These are phyloP conservation scores for Trichoderma sp. DNA, from an alignment of 2,329 filamentous ascomycete genomes.

Conservation along the genomic window DNA sequence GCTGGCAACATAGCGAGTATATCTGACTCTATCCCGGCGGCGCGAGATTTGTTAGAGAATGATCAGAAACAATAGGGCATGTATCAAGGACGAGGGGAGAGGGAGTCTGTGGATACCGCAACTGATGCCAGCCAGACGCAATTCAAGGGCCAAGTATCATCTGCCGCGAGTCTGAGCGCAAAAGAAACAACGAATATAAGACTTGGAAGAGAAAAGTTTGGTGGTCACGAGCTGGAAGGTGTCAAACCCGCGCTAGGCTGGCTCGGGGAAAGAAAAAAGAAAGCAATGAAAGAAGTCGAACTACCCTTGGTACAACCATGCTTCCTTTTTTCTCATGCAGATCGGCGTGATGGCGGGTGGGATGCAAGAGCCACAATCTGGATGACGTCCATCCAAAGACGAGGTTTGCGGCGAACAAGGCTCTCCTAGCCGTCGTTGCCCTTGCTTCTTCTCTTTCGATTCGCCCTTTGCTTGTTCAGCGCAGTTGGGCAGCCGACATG, in stretches of 20 bases:
- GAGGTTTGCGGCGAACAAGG: background rate
- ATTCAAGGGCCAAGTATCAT: background rate
- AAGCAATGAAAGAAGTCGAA: too few species aligned
- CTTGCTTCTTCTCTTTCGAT: too few species aligned
- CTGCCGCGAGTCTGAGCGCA: background rate
- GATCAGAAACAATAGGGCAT: too few species aligned
- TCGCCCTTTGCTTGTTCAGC: too few species aligned
- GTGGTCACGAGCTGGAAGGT: slow-evolving; percentile 7
- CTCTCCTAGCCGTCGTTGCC: too few species aligned
- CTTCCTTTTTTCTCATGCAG: background rate
- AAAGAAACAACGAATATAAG: background rate
- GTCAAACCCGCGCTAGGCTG: background rate
- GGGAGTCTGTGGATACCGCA: background rate
- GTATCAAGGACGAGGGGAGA: background rate
- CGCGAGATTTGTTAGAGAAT: background rate
- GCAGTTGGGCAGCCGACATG: too few species aligned
- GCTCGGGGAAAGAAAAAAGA: background rate
- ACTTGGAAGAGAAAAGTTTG: too few species aligned
- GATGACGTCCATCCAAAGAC: background rate
- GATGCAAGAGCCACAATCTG: background rate
- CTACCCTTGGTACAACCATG: background rate
- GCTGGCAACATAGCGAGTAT: background rate
- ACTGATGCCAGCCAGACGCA: background rate
- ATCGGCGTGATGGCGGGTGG: background rate
- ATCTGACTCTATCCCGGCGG: background rate